These are phyloP conservation scores for Bretziella fagacearum DNA, from an alignment of 2,329 filamentous ascomycete species.

Conservation along the genomic window DNA sequence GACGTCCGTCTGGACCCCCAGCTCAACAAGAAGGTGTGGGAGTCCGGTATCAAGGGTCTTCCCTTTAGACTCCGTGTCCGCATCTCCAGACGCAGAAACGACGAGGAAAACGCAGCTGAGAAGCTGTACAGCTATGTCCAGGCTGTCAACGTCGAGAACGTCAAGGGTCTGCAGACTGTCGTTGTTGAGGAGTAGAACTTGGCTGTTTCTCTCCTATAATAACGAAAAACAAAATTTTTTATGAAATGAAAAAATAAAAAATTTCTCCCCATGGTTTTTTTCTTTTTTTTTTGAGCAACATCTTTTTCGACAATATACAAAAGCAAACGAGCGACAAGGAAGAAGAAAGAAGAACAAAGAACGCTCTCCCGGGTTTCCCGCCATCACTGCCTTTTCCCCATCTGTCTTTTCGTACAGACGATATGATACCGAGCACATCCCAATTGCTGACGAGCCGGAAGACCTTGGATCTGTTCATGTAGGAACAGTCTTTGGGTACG, in stretches of 20 bases:
- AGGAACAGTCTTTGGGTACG: not conserved
- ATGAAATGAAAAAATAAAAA: constrained; percentile 19
- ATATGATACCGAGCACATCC: not conserved
- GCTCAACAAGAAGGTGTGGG: constrained; percentile 99
- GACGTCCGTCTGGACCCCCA: constrained; percentile 97
- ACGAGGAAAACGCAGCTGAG: constrained; percentile 98
- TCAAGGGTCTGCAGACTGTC: constrained; percentile 90
- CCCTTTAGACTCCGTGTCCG: constrained; percentile 93
- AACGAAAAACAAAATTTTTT: constrained; percentile 19
- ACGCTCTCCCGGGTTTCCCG: too few relatives aligned
- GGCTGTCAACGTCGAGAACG: constrained; percentile 98
- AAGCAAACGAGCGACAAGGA: not conserved
- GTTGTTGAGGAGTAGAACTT: constrained; percentile 56
- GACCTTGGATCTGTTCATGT: not conserved
- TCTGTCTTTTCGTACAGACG: not conserved
- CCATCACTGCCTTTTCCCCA: not conserved
- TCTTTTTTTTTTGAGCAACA: constrained; percentile 8
- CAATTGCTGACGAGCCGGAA: not conserved
- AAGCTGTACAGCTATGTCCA: constrained; percentile 99
- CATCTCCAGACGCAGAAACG: constrained; percentile 99
- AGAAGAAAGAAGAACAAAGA: not conserved
- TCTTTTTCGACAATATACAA: constrained; percentile 3
- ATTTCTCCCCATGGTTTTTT: constrained; percentile 10
- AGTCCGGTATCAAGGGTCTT: constrained; percentile 96
- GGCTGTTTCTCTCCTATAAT: constrained; percentile 16